phyloP scores from a whole-genome alignment of 139 green algal species.

The Zygnema circumcarinatum region DNA sequence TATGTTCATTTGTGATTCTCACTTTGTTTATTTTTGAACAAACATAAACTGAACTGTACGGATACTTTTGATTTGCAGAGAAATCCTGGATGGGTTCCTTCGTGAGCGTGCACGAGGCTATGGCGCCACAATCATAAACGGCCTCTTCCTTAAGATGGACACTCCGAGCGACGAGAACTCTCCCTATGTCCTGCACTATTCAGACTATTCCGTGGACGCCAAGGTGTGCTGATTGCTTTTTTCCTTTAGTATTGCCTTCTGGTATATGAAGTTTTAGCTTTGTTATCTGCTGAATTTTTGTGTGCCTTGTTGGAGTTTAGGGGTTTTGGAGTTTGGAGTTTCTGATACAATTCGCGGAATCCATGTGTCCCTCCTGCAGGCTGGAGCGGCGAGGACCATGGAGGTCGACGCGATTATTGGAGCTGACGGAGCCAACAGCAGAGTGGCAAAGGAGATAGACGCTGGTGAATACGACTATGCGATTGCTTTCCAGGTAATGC shows the following conservation, averaged over 20 bases:
- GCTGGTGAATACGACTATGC: constrained; percentile 99
- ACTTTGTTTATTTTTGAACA: no score
- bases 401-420: constrained; percentile 97
- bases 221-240: no score
- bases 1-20: no score
- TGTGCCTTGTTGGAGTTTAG: not conserved
- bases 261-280: not conserved
- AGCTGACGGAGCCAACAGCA: constrained; percentile 96
- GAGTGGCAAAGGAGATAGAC: constrained; percentile 97
- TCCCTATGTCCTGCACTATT: constrained; percentile 87
- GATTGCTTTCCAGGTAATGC: constrained; percentile 90
- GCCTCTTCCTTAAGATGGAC: constrained; percentile 86
- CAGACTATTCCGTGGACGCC: constrained; percentile 77
- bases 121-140: constrained; percentile 94
- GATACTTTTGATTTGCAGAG: not conserved
- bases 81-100: constrained; percentile 95
- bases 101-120: constrained; percentile 85
- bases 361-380: constrained; percentile 1
- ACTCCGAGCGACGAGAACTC: constrained; percentile 68
- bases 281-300: not conserved
- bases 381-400: constrained; percentile 66
- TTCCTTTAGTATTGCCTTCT: not conserved
- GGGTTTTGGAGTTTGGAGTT: not conserved
- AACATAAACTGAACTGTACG: no score
- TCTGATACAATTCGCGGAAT: not conserved